These are phyloP conservation scores for Talaromyces ruber DNA, from an alignment of 495 filamentous ascomycete genomes.

Conservation along the genomic window DNA sequence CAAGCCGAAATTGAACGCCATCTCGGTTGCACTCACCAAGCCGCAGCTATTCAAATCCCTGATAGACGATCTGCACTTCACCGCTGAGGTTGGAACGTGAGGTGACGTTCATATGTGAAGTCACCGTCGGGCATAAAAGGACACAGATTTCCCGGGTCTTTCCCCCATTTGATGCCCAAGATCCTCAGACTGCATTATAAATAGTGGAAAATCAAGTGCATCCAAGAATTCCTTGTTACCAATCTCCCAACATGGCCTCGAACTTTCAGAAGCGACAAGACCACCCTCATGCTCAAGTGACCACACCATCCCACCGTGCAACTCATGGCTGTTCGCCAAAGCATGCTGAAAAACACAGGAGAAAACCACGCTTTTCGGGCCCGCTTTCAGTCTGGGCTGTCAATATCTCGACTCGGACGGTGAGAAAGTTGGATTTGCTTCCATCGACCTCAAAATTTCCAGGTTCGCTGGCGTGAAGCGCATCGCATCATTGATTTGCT, in stretches of 20 bases:
- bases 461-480: neutral
- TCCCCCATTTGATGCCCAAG: too few relatives aligned
- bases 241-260: neutral
- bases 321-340: neutral
- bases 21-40: too few relatives aligned
- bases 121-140: too few relatives aligned
- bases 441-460: neutral
- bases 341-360: constrained; percentile 6
- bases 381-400: constrained; percentile 16
- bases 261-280: neutral
- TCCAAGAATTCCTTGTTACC: too few relatives aligned
- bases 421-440: neutral
- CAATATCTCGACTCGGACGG: constrained; percentile 21
- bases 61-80: too few relatives aligned
- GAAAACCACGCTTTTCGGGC: constrained; percentile 9
- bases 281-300: neutral
- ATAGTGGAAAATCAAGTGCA: too few relatives aligned
- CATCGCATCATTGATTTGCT: neutral
- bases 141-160: too few relatives aligned
- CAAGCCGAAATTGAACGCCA: too few relatives aligned
- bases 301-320: neutral
- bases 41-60: too few relatives aligned
- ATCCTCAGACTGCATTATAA: too few relatives aligned
- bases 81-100: too few relatives aligned
- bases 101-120: too few relatives aligned